These are phyloP conservation scores for Diplodia mutila DNA, from an alignment of 2,329 filamentous ascomycete genomes.

Conservation along the genomic window DNA sequence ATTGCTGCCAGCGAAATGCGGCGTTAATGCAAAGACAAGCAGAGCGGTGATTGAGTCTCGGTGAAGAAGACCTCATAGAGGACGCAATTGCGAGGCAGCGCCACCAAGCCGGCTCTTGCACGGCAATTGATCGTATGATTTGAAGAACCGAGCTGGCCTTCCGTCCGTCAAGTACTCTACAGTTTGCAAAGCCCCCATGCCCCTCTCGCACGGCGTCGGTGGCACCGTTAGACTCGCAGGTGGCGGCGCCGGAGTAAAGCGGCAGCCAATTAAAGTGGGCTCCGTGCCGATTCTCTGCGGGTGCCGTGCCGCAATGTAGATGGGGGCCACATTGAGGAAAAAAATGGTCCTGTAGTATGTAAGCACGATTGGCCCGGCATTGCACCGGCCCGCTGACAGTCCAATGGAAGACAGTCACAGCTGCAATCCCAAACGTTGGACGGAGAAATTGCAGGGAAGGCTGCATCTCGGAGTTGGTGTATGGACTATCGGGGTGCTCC, in stretches of 20 bases:
- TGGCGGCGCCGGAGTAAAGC: not conserved
- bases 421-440: not conserved
- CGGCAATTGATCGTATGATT: conserved; percentile 10
- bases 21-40: conserved; percentile 12
- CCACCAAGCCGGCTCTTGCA: conserved; percentile 5
- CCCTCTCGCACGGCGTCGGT: not conserved
- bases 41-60: not conserved
- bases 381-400: not conserved
- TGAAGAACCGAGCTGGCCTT: not conserved
- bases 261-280: conserved; percentile 4
- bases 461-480: not conserved
- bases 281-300: not conserved
- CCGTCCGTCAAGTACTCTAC: not conserved
- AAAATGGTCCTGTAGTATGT: not conserved
- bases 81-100: not conserved
- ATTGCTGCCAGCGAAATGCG: not conserved
- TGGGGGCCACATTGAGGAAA: conserved; percentile 1
- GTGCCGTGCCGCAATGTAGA: conserved; percentile 9
- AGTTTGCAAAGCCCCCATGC: not conserved
- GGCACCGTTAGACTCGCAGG: conserved; percentile 9
- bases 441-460: not conserved
- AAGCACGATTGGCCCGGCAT: not conserved
- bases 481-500: no score
- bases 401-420: not conserved
- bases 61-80: not conserved